Evolutionary conservation across 225 moss, liverwort and hornwort genomes (phyloP).

Genomic region (Ulota crispa): DNA sequence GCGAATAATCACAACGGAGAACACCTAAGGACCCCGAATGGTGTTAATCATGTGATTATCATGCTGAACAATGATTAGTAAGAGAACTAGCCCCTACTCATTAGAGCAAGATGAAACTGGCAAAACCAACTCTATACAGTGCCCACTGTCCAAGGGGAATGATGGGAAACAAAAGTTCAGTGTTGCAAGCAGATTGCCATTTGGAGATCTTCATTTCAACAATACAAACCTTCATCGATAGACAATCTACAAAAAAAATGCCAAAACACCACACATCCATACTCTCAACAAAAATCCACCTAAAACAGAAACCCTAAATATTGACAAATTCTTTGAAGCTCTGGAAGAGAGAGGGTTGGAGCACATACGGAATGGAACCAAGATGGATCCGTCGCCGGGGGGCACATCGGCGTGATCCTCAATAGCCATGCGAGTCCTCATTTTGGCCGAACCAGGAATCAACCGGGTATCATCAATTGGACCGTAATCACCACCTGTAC

Average conservation of each 20-base stretch:
- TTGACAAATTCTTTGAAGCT: not conserved
- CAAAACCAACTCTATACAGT: not conserved
- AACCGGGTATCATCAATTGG: conserved; percentile 46
- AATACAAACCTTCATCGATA: not conserved
- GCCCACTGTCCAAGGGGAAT: not conserved
- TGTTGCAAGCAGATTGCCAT: not conserved
- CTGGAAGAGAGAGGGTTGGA: not conserved
- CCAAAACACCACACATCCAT: not conserved
- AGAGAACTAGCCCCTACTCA: not conserved
- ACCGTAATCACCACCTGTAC: conserved; percentile 24
- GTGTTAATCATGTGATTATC: not conserved
- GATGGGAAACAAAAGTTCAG: not conserved
- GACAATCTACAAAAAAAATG: not conserved
- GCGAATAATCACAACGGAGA: no score
- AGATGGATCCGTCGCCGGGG: conserved; percentile 70
- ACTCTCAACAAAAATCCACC: not conserved
- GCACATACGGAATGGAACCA: conserved; percentile 80
- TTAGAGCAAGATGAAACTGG: not conserved
- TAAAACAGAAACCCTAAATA: conserved; percentile 25
- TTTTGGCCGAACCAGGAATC: conserved; percentile 49
- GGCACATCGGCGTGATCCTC: conserved; percentile 90
- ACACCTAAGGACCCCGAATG: not conserved
- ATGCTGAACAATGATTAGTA: not conserved
- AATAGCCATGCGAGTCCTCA: conserved; percentile 89
- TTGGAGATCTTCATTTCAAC: not conserved